These are phyloP conservation scores for Bimuria novae-zelandiae DNA, from an alignment of 2,329 filamentous ascomycete genomes.

Conservation along the genomic window DNA sequence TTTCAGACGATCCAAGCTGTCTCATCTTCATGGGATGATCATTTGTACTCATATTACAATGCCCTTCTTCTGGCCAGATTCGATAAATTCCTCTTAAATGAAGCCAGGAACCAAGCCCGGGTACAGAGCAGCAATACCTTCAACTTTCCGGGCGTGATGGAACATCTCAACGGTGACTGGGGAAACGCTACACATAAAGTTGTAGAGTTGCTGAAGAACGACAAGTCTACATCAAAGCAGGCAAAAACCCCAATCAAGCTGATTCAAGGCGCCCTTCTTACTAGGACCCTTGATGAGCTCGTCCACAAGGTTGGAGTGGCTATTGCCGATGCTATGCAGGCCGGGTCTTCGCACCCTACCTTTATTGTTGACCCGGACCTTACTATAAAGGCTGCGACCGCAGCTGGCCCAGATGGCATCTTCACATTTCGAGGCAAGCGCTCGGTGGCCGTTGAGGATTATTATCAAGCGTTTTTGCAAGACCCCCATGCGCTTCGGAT, in stretches of 20 bases:
- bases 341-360: constrained; percentile 31
- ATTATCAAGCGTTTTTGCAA: constrained; percentile 41
- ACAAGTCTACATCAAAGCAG: constrained; percentile 61
- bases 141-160: constrained; percentile 66
- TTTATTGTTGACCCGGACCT: constrained; percentile 39
- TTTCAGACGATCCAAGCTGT: constrained; percentile 75
- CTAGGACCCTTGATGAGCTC: constrained; percentile 57
- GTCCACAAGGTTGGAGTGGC: constrained; percentile 50
- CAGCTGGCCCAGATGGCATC: constrained; percentile 1
- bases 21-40: constrained; percentile 82
- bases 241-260: constrained; percentile 71
- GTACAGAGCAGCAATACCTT: constrained; percentile 63
- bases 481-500: constrained; percentile 53
- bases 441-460: constrained; percentile 26
- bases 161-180: constrained; percentile 62
- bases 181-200: constrained; percentile 59
- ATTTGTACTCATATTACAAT: constrained; percentile 86
- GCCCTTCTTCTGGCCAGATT: constrained; percentile 81
- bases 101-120: constrained; percentile 56
- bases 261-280: constrained; percentile 75
- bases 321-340: constrained; percentile 45
- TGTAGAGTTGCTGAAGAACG: constrained; percentile 63
- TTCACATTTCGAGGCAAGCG: constrained; percentile 26
- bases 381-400: not conserved
- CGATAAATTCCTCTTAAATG: constrained; percentile 67